Evolutionary conservation across 345 rosid species (phyloP), one percentile per base, ranked within the genome.

Genomic region (Arabidopsis arenosa): DNA sequence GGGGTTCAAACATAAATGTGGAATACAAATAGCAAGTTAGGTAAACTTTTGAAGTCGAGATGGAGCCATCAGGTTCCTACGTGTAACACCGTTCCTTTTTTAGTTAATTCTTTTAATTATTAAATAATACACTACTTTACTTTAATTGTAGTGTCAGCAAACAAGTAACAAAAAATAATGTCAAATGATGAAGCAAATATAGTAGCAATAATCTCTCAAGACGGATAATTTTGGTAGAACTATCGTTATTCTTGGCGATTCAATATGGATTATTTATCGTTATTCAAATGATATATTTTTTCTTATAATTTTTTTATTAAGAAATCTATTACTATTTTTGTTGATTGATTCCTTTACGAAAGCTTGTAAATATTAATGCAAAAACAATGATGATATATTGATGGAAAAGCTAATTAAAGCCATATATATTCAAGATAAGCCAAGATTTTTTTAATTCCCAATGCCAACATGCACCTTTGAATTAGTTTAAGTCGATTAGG

Each of bases 41-140:
- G 66, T 63, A 56, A 28, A 56, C 1, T 14, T 69, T 70, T 47
- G 68, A 76, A 68, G 37, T n/a, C 33, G 39, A 54, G 10, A 68
- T 63, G 69, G 69, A 76, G n/a, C 48, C 75, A 62, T 11, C 59
- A 2, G 32, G 51, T 62, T 54, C 59, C 36, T 15, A 63, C 63
- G 66, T 70, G 71, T 76, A 63, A 36, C 15, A n/a, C 12, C 11
- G 44, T 70, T 70, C 11, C 52, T 47, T 76, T n/a, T 45, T 63
- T 63, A 23, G 66, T 68, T 62, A 47, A 36, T 53, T 76, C 39
- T 13, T 36, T 28, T 3, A 3, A 39, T 18, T 33, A 5, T 9
- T 35, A 18, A 55, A 56, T 56, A 70, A 26, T 63, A 35, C 40
- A 30, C 33, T 18, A 41, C 6, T 44, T 33, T 57, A 36, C 43